These are phyloP conservation scores for Flaveria floridana DNA, from an alignment of 140 eudicot species.

Conservation along the genomic window DNA sequence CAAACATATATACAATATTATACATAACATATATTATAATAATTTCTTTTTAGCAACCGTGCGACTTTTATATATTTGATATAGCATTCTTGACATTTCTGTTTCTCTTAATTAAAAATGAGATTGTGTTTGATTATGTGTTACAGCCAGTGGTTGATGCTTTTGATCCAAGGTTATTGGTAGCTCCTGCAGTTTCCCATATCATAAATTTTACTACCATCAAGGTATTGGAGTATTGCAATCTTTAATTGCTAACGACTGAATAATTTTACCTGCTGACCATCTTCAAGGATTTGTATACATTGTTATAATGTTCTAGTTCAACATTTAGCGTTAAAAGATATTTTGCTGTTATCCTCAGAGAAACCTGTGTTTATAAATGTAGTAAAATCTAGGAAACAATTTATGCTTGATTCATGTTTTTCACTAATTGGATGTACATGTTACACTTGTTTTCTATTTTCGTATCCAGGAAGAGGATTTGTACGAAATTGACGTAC, in stretches of 20 bases:
- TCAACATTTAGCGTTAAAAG: slow-evolving; percentile 9
- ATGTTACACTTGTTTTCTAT: neutral
- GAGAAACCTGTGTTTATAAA: neutral
- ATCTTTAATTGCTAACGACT: slow-evolving; percentile 3
- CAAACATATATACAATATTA: too few species aligned
- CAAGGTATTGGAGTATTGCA: slow-evolving; percentile 48
- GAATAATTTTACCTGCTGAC: neutral
- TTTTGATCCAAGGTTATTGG: slow-evolving; percentile 92
- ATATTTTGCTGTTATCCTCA: neutral
- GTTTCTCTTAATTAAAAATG: slow-evolving; percentile 15
- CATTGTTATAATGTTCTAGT: neutral
- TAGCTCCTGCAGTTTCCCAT: slow-evolving; percentile 84
- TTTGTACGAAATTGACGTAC: slow-evolving; percentile 78
- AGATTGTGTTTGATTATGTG: neutral
- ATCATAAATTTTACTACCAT: slow-evolving; percentile 71
- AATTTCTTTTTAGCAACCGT: neutral
- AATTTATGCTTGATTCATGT: neutral
- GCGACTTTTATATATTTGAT: neutral
- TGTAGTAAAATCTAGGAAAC: neutral
- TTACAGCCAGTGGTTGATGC: slow-evolving; percentile 98
- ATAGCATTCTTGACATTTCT: neutral
- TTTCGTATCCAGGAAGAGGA: slow-evolving; percentile 75
- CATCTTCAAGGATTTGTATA: slow-evolving; percentile 11
- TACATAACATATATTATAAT: too few species aligned
- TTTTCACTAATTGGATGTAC: neutral